Evolutionary conservation across 1,284 basidiomycete genomes (phyloP).

Genomic region (Ustilago hordei): DNA sequence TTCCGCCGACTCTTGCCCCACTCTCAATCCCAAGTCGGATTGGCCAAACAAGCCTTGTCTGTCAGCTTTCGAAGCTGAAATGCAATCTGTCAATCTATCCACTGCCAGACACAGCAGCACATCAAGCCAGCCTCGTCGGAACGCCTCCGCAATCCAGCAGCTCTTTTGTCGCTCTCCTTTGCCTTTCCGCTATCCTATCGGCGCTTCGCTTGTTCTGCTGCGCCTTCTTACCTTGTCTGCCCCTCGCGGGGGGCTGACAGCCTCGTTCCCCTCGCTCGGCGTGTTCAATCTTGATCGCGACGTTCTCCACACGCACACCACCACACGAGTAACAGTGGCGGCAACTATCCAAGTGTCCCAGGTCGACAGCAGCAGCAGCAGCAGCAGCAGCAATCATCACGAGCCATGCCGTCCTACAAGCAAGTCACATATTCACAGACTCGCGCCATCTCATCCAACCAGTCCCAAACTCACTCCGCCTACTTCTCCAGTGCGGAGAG

Average conservation of each 20-base stretch:
- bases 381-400: conserved; percentile 10
- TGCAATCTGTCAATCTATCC: no score
- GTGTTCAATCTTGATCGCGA: not conserved
- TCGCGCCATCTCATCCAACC: conserved; percentile 8
- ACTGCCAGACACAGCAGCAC: no score
- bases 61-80: no score
- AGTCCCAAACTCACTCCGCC: conserved; percentile 23
- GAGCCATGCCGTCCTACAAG: conserved; percentile 38
- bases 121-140: no score
- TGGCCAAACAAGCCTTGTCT: no score
- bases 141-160: not conserved
- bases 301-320: not conserved
- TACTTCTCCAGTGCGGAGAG: conserved; percentile 48
- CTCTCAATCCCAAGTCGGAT: no score
- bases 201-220: not conserved
- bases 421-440: conserved; percentile 27
- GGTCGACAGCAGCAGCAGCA: conserved; percentile 9
- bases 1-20: conserved; percentile 1
- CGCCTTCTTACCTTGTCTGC: not conserved
- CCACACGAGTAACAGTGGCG: conserved; percentile 24
- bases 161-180: not conserved
- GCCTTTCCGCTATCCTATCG: not conserved
- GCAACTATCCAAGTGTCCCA: conserved; percentile 26
- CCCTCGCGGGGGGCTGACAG: not conserved
- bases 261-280: no score